A percentile compares a stretch with the other conserved stretches of the same genome.
Conservation (phyloP, 139 green algal genomes). For the Pleodorina starrii region DNA sequence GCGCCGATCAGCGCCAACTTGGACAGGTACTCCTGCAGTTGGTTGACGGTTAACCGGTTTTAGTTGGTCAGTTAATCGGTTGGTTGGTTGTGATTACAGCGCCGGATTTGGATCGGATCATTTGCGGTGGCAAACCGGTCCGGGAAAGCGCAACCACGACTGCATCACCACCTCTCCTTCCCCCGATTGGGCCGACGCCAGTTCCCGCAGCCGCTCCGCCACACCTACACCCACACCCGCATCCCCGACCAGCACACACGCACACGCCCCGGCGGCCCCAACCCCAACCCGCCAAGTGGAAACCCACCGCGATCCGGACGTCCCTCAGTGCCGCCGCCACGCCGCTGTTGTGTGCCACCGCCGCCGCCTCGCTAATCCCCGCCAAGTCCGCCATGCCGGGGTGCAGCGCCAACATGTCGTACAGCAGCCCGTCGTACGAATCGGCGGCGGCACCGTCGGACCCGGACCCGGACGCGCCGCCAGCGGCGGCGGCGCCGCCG, state of each 20-base stretch:
- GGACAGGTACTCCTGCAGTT: background rate
- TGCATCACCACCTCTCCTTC: too few relatives aligned
- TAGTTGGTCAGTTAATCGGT: too few relatives aligned
- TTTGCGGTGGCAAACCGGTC: too few relatives aligned
- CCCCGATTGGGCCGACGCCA: too few relatives aligned
- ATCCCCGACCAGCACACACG: too few relatives aligned
- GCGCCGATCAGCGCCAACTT: slow-evolving; percentile 24
- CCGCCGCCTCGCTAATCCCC: background rate
- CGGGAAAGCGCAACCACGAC: too few relatives aligned
- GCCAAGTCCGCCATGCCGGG: slow-evolving; percentile 19
- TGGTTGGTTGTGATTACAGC: too few relatives aligned
- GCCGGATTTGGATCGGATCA: too few relatives aligned
- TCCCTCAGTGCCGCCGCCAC: slow-evolving; percentile 38
- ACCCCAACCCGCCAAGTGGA: background rate
- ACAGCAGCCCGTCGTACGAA: slow-evolving; percentile 35
- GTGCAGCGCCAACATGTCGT: slow-evolving; percentile 44
- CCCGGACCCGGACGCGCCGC: background rate
- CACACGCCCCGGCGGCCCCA: too few relatives aligned
- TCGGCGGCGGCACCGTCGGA: background rate
- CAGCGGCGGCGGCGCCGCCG: background rate
- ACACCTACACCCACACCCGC: too few relatives aligned
- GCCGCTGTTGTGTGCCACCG: slow-evolving; percentile 39
- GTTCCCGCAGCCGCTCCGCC: too few relatives aligned
- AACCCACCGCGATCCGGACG: slow-evolving; percentile 9
- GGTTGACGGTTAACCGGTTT: too few relatives aligned